These are phyloP conservation scores for Cyberlindnera maclurae DNA, from an alignment of 805 yeast species.

Conservation along the genomic window DNA sequence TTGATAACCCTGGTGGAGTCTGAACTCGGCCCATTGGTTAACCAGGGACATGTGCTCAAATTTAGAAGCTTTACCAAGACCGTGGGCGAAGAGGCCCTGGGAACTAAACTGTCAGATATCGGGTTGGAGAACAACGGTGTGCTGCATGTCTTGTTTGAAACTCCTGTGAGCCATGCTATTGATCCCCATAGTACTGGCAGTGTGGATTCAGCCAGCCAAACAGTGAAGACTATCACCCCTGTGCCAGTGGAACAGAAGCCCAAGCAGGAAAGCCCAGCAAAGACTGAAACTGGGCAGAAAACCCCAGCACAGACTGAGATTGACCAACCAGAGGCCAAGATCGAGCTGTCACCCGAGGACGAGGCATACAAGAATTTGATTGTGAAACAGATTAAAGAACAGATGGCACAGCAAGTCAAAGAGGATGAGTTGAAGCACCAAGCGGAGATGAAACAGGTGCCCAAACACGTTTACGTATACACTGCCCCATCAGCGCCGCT, in stretches of 20 bases:
- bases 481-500: slow-evolving; percentile 14
- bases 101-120: slow-evolving; percentile 9
- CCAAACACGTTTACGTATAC: slow-evolving; percentile 22
- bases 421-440: slow-evolving; percentile 1
- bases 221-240: not conserved
- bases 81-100: slow-evolving; percentile 10
- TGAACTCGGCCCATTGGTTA: slow-evolving; percentile 11
- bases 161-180: slow-evolving; percentile 1
- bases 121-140: slow-evolving; percentile 23
- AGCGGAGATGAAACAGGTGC: slow-evolving; percentile 7
- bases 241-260: not conserved
- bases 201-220: not conserved
- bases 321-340: not conserved
- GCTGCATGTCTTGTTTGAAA: slow-evolving; percentile 16
- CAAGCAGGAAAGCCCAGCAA: not conserved
- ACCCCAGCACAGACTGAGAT: not conserved
- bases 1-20: slow-evolving; percentile 15
- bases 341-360: slow-evolving; percentile 1
- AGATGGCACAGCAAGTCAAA: not conserved
- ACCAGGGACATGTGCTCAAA: slow-evolving; percentile 13
- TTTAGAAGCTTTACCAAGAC: slow-evolving; percentile 17
- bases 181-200: not conserved
- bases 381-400: slow-evolving; percentile 1
- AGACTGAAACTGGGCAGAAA: not conserved
- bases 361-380: slow-evolving; percentile 1